Evolutionary conservation across 345 rosid species (phyloP).

Genomic region (Cardamine resedifolia): DNA sequence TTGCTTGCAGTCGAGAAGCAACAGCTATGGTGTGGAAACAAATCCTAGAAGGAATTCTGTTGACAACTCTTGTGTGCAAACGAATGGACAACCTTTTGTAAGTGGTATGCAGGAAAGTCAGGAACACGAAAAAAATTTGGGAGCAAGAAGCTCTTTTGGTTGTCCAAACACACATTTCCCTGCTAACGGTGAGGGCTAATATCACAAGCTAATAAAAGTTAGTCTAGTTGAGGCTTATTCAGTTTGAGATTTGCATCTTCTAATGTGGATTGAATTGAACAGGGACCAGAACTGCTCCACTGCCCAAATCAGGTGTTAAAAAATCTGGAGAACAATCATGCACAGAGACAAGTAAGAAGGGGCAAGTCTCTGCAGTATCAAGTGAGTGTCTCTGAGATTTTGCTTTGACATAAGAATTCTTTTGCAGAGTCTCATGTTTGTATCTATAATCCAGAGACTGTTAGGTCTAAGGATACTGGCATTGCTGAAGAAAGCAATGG

Average conservation of each 20-base stretch:
- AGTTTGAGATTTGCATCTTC: slow-evolving; percentile 6
- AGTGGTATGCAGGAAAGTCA: slow-evolving; percentile 40
- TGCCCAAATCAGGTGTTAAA: slow-evolving; percentile 38
- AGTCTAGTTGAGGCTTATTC: background rate
- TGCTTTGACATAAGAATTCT: slow-evolving; percentile 1
- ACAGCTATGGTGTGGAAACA: slow-evolving; percentile 41
- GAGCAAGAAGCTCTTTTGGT: slow-evolving; percentile 42
- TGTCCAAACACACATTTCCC: slow-evolving; percentile 34
- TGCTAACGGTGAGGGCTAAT: slow-evolving; percentile 29
- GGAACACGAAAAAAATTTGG: slow-evolving; percentile 29
- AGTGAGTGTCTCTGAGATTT: slow-evolving; percentile 37
- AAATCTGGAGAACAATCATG: slow-evolving; percentile 42
- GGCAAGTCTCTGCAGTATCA: slow-evolving; percentile 39
- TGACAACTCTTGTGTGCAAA: slow-evolving; percentile 34
- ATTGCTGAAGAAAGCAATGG: slow-evolving; percentile 43
- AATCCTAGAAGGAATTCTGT: slow-evolving; percentile 40
- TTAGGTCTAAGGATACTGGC: slow-evolving; percentile 34
- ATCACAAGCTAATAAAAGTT: slow-evolving; percentile 12
- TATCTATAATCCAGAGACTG: slow-evolving; percentile 41
- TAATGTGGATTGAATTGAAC: slow-evolving; percentile 23
- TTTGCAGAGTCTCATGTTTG: slow-evolving; percentile 25
- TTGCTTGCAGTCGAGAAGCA: slow-evolving; percentile 47
- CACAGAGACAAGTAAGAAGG: slow-evolving; percentile 46
- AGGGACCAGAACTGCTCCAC: slow-evolving; percentile 40
- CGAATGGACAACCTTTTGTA: slow-evolving; percentile 39